A percentile compares a stretch with the other conserved stretches of the same genome.
These are phyloP conservation scores for Populus tremula DNA, from an alignment of 345 rosid species.

Conservation along the genomic window DNA sequence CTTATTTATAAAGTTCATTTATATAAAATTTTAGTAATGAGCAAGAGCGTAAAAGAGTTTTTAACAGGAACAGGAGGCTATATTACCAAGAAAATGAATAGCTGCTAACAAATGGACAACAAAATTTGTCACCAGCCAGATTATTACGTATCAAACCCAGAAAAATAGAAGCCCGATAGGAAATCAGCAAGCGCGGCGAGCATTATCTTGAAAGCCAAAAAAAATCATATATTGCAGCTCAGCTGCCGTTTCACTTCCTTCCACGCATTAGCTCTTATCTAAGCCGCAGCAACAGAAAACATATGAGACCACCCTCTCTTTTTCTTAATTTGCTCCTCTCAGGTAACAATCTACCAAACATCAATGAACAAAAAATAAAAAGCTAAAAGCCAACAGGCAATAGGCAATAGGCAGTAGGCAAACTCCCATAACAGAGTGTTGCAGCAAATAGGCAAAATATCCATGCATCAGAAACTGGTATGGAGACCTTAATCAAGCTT, in stretches of 20 bases:
- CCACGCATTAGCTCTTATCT: too few relatives aligned
- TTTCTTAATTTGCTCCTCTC: not conserved
- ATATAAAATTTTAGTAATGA: too few relatives aligned
- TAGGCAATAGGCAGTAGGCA: not conserved
- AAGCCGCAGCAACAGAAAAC: not conserved
- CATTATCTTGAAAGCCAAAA: not conserved
- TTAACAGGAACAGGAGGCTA: not conserved
- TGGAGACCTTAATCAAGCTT: constrained; percentile 26
- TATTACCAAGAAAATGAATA: too few relatives aligned
- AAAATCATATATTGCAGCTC: not conserved
- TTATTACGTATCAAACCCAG: not conserved
- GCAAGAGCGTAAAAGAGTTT: too few relatives aligned
- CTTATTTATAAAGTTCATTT: too few relatives aligned
- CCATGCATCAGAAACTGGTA: not conserved
- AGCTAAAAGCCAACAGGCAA: not conserved
- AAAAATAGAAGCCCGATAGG: too few relatives aligned
- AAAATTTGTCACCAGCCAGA: not conserved
- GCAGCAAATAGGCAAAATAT: not conserved
- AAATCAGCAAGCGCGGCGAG: not conserved
- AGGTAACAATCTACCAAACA: not conserved
- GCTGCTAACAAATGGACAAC: not conserved
- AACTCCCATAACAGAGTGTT: not conserved
- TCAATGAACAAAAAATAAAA: not conserved
- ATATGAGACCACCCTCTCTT: not conserved
- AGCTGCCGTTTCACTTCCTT: not conserved